Evolutionary conservation across 805 yeast species (phyloP).

Genomic region (Cyberlindnera galapagoensis): DNA sequence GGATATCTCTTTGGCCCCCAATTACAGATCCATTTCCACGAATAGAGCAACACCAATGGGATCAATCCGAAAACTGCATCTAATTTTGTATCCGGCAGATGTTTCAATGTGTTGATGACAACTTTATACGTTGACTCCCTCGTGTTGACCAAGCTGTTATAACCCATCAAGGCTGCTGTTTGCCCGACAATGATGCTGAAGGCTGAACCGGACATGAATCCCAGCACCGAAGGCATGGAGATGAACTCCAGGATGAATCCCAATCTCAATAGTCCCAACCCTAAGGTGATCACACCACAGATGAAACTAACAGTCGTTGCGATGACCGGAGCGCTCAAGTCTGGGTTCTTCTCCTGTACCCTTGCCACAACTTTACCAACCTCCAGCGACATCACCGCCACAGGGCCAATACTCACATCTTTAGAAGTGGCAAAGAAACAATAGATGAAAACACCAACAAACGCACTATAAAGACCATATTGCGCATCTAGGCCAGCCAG

Average conservation of each 20-base stretch:
- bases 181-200: constrained; percentile 78
- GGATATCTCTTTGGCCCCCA: constrained; percentile 60
- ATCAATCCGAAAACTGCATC: constrained; percentile 91
- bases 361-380: constrained; percentile 69
- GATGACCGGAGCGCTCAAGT: constrained; percentile 55
- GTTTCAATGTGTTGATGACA: constrained; percentile 63
- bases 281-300: constrained; percentile 82
- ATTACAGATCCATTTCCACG: constrained; percentile 62
- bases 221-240: constrained; percentile 87
- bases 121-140: constrained; percentile 65
- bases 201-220: constrained; percentile 95
- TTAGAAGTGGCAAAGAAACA: constrained; percentile 91
- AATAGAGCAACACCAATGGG: constrained; percentile 62
- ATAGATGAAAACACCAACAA: constrained; percentile 84
- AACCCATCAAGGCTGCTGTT: constrained; percentile 83
- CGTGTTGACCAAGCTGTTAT: constrained; percentile 57
- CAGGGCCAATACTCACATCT: constrained; percentile 95
- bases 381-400: constrained; percentile 89
- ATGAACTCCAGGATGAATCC: constrained; percentile 88
- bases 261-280: constrained; percentile 72
- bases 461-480: constrained; percentile 86
- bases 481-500: constrained; percentile 77
- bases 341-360: constrained; percentile 48
- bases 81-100: constrained; percentile 57
- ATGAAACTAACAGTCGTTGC: constrained; percentile 76